Percentiles rank a stretch among this genome's conserved stretches.
Conservation (phyloP, 495 filamentous ascomycete species). For the Hypoxylon cercidicola region DNA sequence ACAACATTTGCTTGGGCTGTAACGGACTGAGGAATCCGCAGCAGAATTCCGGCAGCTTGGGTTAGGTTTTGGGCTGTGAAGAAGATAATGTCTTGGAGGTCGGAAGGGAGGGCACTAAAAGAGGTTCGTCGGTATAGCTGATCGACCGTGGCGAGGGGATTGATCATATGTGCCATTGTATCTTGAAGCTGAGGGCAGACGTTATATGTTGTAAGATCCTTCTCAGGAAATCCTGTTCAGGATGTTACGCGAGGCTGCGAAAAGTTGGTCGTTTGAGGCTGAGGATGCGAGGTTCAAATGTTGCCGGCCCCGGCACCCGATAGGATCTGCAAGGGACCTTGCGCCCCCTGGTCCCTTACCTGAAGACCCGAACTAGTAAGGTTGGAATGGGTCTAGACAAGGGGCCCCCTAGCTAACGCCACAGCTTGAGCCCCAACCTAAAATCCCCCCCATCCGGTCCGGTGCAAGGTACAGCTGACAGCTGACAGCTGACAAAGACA, state of each 20-base stretch:
- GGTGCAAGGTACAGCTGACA: no score
- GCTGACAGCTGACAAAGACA: no score
- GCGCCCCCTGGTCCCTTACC: not conserved
- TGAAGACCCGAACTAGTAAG: not conserved
- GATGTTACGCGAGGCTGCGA: slow-evolving; percentile 34
- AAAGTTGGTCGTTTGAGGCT: slow-evolving; percentile 36
- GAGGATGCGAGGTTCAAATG: slow-evolving; percentile 10
- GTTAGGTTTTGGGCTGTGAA: slow-evolving; percentile 79
- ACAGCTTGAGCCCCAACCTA: slow-evolving; percentile 27
- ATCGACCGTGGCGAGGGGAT: slow-evolving; percentile 83
- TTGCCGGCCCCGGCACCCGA: slow-evolving; percentile 13
- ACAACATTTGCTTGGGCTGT: slow-evolving; percentile 91
- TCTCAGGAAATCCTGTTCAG: no score
- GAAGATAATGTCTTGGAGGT: slow-evolving; percentile 78
- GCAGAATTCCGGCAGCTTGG: slow-evolving; percentile 86
- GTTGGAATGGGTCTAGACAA: not conserved
- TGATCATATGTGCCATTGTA: slow-evolving; percentile 71
- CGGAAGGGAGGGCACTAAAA: slow-evolving; percentile 74
- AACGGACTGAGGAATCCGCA: slow-evolving; percentile 87
- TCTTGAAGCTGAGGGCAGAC: slow-evolving; percentile 1
- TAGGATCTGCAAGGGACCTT: slow-evolving; percentile 16
- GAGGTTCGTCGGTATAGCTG: slow-evolving; percentile 70
- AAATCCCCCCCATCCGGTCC: no score
- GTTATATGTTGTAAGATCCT: slow-evolving; percentile 1
- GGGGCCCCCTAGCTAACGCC: slow-evolving; percentile 26